Conservation (phyloP, 192 early-diverging fungal species). For the Lunasporangiospora selenospora region DNA sequence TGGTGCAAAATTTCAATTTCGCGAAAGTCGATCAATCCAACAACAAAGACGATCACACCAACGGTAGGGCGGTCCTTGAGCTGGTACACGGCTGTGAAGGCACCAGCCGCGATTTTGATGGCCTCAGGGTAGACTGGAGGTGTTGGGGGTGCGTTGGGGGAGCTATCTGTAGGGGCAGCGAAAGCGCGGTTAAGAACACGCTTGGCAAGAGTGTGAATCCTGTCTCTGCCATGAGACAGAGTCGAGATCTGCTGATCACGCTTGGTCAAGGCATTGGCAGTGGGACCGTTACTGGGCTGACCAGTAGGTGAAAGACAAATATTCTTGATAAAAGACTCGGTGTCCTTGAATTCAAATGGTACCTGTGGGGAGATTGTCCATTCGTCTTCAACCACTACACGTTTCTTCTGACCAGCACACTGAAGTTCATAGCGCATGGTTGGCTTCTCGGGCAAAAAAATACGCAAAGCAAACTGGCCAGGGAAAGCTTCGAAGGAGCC, state of each 20-base stretch:
- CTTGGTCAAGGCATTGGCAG: too few species aligned
- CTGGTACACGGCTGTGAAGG: slow-evolving; percentile 6
- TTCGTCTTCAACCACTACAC: neutral
- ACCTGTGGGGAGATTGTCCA: neutral
- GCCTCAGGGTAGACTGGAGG: slow-evolving; percentile 1
- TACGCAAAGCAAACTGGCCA: neutral
- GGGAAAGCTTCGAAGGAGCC: neutral
- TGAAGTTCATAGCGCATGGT: slow-evolving; percentile 2
- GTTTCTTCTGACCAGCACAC: neutral
- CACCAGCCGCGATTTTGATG: slow-evolving; percentile 5
- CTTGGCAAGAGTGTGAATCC: too few species aligned
- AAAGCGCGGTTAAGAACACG: too few species aligned
- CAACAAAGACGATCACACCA: neutral
- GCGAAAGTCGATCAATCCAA: neutral
- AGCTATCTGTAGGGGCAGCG: neutral
- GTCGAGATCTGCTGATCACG: too few species aligned
- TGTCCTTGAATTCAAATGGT: slow-evolving; percentile 1
- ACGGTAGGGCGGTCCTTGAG: slow-evolving; percentile 8
- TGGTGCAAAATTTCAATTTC: slow-evolving; percentile 5
- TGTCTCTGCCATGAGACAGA: too few species aligned
- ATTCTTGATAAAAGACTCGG: neutral
- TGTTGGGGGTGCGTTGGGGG: neutral
- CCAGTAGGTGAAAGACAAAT: slow-evolving; percentile 1
- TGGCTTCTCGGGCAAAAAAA: neutral
- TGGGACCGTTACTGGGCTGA: neutral